These are phyloP conservation scores for Camellia sinensis DNA, from an alignment of 148 eudicot species.

Conservation along the genomic window DNA sequence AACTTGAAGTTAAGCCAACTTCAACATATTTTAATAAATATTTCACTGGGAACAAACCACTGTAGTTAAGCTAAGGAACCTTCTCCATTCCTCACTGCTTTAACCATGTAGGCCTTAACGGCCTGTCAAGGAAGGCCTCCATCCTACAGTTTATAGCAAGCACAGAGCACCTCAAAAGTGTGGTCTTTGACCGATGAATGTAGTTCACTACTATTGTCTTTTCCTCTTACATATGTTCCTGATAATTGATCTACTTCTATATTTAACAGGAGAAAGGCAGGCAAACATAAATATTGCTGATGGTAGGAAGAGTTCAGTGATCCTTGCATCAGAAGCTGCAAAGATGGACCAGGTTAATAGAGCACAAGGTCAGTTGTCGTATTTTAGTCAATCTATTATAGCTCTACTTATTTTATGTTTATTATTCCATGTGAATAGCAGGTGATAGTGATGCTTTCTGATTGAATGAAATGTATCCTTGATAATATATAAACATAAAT, in stretches of 20 bases:
- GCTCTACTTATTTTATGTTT: not conserved
- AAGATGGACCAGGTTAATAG: slow-evolving; percentile 67
- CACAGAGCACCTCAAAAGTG: not conserved
- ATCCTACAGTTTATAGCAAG: not conserved
- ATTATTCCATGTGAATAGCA: not conserved
- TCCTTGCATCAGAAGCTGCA: slow-evolving; percentile 88
- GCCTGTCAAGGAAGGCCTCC: not conserved
- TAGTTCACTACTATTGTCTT: not conserved
- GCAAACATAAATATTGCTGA: slow-evolving; percentile 56
- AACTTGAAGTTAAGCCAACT: not conserved
- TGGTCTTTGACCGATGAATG: not conserved
- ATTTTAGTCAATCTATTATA: not conserved
- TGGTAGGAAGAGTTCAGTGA: slow-evolving; percentile 45
- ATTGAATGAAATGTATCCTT: not conserved
- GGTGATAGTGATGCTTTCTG: not conserved
- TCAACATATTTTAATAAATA: not conserved
- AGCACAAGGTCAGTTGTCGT: slow-evolving; percentile 57
- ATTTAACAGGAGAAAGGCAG: slow-evolving; percentile 63
- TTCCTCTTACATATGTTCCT: not conserved
- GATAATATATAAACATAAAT: not conserved
- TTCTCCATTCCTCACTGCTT: not conserved
- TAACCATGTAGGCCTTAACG: not conserved
- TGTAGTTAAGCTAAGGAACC: too few species aligned
- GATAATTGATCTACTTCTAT: not conserved
- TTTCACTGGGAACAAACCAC: too few species aligned